phyloP scores from a whole-genome alignment of 345 rosid genomes.

The Erodium maritimum region DNA sequence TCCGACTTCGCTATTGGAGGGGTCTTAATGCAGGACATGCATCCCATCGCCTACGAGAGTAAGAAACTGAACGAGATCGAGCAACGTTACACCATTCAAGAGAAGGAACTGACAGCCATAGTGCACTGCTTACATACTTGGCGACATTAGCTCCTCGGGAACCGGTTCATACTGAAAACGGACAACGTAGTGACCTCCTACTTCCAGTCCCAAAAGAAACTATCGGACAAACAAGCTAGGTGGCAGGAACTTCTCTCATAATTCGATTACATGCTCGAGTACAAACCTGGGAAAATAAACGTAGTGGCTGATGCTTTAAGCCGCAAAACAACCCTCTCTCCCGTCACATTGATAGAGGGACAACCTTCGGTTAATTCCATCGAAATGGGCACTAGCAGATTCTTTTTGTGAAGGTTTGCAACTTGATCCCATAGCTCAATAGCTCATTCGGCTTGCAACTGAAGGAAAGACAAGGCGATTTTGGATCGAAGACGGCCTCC shows the following conservation, averaged over 20 bases:
- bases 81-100: background rate
- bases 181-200: conserved; percentile 3
- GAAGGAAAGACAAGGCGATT: background rate
- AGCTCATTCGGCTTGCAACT: background rate
- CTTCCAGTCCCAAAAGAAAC: background rate
- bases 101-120: background rate
- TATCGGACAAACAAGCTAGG: background rate
- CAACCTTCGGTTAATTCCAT: too few species aligned
- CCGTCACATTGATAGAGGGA: too few species aligned
- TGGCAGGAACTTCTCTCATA: background rate
- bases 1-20: conserved; percentile 3
- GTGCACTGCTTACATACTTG: background rate
- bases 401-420: background rate
- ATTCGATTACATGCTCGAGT: background rate
- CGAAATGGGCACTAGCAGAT: too few species aligned
- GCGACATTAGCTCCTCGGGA: conserved; percentile 1
- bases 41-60: too few species aligned
- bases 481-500: background rate
- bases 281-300: background rate
- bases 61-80: background rate
- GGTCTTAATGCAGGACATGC: background rate
- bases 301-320: background rate
- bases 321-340: background rate
- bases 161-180: background rate
- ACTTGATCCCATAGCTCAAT: background rate